Evolutionary conservation across 495 filamentous ascomycete genomes (phyloP), one percentile per base, ranked within the genome.

Genomic region (Podospora didyma): DNA sequence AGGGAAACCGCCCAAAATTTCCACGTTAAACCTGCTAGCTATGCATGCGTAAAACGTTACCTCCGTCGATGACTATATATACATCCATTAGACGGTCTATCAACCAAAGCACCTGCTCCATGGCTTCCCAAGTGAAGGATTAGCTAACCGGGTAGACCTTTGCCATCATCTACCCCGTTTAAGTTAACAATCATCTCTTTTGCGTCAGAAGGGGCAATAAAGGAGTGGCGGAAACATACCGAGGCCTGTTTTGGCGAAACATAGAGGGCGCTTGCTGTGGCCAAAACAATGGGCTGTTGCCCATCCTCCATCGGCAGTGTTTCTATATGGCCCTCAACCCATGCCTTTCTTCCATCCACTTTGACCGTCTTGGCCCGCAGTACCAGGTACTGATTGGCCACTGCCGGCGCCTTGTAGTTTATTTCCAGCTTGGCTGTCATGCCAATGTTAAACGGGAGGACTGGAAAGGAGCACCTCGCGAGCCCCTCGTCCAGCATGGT

Each of bases 331-430:
- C 90, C 95, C 72, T 91, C 86, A 6, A 97, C 92, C 93, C 93
- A 98, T 20, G 92, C 94, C 72, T 98, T 98, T 58, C 94, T 80
- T 6, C 94, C 95, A 68, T 97, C 93, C 9, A 91, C 89, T 76
- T 89, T 95, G 20, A 83, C 82, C 17, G 91, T 96, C 64, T 84
- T 83, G 19, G 90, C 95, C 52, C 81, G 81, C 46, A 98, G 71
- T 22, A 94, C 89, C 44, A 92, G 75, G 66, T 87, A 96, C 46
- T 79, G 78, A n/a, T 83, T 80, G 22, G 93, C 90, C 67, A 82
- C 80, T 23, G 86, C 86, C 14, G 95, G 94, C 31, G 80, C 81
- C 58, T 86, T 82, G 71, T 97, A 98, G 67, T 94, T 90, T 68
- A 98, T 83, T 52, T 88, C 94, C 63, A 98, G 70, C 64, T 87